Conservation (phyloP, 2,329 filamentous ascomycete species). For the Clarireedia paspali region DNA sequence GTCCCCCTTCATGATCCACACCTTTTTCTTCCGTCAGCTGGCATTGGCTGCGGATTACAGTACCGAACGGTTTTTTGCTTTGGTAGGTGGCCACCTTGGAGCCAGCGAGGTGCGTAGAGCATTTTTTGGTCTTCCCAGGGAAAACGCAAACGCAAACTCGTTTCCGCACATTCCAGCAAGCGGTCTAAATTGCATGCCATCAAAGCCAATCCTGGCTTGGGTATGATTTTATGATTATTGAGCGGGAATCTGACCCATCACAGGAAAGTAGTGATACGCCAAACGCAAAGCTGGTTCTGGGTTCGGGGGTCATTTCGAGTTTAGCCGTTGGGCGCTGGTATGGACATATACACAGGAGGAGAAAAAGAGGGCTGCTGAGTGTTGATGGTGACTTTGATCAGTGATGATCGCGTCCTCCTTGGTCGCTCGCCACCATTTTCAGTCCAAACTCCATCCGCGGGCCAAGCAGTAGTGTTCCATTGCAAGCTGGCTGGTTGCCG, state of each 20-base stretch:
- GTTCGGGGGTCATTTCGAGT: background rate
- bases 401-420: background rate
- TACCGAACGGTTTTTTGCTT: too few relatives aligned
- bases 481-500: background rate
- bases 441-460: background rate
- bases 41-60: too few relatives aligned
- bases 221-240: constrained; percentile 1
- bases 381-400: background rate
- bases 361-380: background rate
- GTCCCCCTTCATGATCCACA: too few relatives aligned
- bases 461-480: background rate
- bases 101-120: too few relatives aligned
- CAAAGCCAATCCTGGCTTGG: constrained; percentile 1
- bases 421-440: background rate
- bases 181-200: background rate
- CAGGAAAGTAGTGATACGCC: background rate
- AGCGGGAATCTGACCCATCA: background rate
- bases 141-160: background rate
- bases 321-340: constrained; percentile 1
- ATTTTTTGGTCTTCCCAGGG: background rate
- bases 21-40: too few relatives aligned
- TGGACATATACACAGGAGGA: constrained; percentile 2
- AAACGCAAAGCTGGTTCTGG: background rate
- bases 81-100: too few relatives aligned
- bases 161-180: background rate